These are phyloP conservation scores for Colletotrichum tropicicola DNA, from an alignment of 2,329 filamentous ascomycete species.

Conservation along the genomic window DNA sequence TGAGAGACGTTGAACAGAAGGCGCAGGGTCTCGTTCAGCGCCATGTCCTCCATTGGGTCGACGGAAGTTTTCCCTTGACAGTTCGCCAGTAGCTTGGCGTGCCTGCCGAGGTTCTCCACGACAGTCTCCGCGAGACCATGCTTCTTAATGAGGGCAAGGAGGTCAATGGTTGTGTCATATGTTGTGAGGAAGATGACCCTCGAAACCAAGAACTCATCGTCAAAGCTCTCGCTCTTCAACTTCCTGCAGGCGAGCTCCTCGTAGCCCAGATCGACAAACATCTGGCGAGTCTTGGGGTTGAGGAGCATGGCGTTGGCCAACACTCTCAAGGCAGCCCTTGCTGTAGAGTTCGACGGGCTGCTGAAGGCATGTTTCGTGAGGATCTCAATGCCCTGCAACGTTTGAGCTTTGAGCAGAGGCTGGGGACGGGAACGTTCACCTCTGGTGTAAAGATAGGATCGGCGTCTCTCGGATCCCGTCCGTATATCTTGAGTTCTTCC, in stretches of 20 bases:
- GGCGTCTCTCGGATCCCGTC: slow-evolving; percentile 76
- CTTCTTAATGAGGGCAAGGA: slow-evolving; percentile 71
- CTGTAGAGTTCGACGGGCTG: slow-evolving; percentile 67
- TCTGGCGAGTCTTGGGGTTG: slow-evolving; percentile 72
- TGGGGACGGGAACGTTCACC: slow-evolving; percentile 59
- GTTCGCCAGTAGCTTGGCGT: slow-evolving; percentile 59
- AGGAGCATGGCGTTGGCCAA: slow-evolving; percentile 87
- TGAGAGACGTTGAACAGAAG: slow-evolving; percentile 90
- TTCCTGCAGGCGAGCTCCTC: slow-evolving; percentile 73
- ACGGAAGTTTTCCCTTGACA: slow-evolving; percentile 38
- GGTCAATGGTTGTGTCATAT: slow-evolving; percentile 76
- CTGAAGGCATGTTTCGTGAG: slow-evolving; percentile 80
- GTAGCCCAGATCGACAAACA: slow-evolving; percentile 76
- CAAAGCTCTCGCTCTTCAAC: slow-evolving; percentile 76
- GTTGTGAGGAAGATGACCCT: slow-evolving; percentile 83
- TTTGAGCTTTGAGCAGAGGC: no score
- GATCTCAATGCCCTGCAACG: slow-evolving; percentile 74
- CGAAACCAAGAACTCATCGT: slow-evolving; percentile 88
- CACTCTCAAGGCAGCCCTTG: slow-evolving; percentile 81
- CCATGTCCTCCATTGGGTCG: slow-evolving; percentile 78
- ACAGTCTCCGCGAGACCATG: slow-evolving; percentile 75
- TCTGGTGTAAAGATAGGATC: slow-evolving; percentile 86
- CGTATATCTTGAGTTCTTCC: slow-evolving; percentile 80
- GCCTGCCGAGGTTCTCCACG: slow-evolving; percentile 73
- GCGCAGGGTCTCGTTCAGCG: slow-evolving; percentile 85